Base-by-base conservation (phyloP, 306 rosid species). In the Leucaena leucocephala region DNA sequence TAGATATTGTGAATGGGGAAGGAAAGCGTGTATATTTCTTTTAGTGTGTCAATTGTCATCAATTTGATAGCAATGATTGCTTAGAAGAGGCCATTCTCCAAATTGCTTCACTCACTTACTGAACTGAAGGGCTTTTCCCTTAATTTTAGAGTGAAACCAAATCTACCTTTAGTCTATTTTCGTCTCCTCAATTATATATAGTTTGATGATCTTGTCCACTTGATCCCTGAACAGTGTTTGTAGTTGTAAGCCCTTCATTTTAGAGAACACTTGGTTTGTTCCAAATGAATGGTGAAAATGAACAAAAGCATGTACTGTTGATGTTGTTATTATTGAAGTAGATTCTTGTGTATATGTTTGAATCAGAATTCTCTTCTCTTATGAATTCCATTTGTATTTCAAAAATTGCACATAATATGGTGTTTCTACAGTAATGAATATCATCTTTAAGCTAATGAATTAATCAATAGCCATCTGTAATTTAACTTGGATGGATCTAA, bases 1-100 rank as follows among this genome's bases (percentile, higher is more conserved):
- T 85, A 85, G 83, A 82, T 81, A 82, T 84, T 86, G 86, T 59
- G 3, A 8, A 58, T 19, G 35, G 35, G 64, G 7, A 59, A 58
- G 64, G 68, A 72, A 48, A 72, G 76, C 88, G 94, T 90, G 91
- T 86, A 91, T 90, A 86, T 89, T 78, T 27, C 2, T 72, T 44
- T 69, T 27, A 44, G 22, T 46, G 72, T 75, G 72, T 61, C 79
- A 71, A 81, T 66, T 75, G 81, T 83, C 78, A 74, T 83, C 85
- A 76, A 72, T 80, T 80, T 71, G 80, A 78, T 86, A 81, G 59
- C 89, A 70, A 61, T 54, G 68, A 69, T 73, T 77, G 71, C 84
- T 50, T 77, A 46, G 67, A 77, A 77, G 81, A 80, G 77, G 83
- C 70, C 81, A 64, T 15, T 49, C 66, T 36, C 19, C 74, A 82